Evolutionary conservation across 2,329 filamentous ascomycete genomes (phyloP).

Genomic region (Aschersonia sp.): DNA sequence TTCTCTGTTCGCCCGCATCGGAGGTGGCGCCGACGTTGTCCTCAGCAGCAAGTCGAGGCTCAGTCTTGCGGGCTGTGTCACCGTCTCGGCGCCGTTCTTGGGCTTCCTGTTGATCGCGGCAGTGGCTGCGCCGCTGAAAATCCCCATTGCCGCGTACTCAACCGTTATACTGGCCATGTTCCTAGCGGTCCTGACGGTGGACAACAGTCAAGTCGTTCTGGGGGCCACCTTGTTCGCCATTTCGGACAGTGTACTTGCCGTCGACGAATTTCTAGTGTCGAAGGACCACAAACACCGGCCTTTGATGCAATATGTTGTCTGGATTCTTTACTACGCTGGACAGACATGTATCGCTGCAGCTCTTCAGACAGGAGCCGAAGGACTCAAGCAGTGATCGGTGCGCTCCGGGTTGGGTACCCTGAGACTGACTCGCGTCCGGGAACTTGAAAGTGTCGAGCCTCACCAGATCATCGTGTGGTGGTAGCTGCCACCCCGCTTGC

Average conservation of each 20-base stretch:
- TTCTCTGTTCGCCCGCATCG: constrained; percentile 9
- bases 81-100: constrained; percentile 11
- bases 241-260: constrained; percentile 18
- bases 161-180: constrained; percentile 17
- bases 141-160: constrained; percentile 18
- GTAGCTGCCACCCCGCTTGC: no score
- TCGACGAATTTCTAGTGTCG: constrained; percentile 17
- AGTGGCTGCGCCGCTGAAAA: constrained; percentile 9
- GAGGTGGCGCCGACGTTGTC: constrained; percentile 4
- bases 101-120: constrained; percentile 12
- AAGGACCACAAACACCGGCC: constrained; percentile 8
- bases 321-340: constrained; percentile 20
- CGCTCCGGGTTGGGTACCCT: no score
- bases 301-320: constrained; percentile 19
- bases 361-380: background rate
- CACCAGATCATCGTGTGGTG: no score
- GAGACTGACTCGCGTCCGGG: no score
- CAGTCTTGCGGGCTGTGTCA: no score
- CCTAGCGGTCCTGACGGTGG: constrained; percentile 13
- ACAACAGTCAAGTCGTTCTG: constrained; percentile 8
- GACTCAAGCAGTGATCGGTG: no score
- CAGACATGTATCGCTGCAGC: constrained; percentile 16
- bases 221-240: constrained; percentile 17
- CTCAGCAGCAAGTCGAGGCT: background rate
- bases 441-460: no score